phyloP scores from a whole-genome alignment of 2,329 filamentous ascomycete genomes.

The Dothistroma septosporum region DNA sequence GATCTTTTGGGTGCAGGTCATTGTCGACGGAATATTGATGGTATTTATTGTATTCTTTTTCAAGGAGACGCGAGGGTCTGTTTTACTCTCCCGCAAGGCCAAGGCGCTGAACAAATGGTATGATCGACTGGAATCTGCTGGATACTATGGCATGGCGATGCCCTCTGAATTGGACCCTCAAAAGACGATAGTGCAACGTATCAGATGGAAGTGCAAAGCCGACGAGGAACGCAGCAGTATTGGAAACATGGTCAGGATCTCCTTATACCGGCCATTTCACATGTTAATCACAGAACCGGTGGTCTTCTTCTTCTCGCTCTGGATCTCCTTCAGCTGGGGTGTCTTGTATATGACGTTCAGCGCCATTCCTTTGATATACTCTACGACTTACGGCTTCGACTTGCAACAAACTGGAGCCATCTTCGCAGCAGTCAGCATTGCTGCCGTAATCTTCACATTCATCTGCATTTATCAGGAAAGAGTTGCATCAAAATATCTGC shows the following conservation, averaged over 20 bases:
- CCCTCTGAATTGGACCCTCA: conserved; percentile 25
- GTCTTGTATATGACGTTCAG: conserved; percentile 81
- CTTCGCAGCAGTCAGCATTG: conserved; percentile 68
- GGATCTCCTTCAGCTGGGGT: conserved; percentile 87
- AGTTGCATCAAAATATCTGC: conserved; percentile 18
- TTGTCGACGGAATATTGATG: conserved; percentile 62
- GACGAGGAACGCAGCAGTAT: conserved; percentile 73
- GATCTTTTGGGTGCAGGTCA: conserved; percentile 83
- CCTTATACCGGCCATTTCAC: conserved; percentile 72
- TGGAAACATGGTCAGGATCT: conserved; percentile 65
- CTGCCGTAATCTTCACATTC: conserved; percentile 64
- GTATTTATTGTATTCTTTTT: conserved; percentile 65
- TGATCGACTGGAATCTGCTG: conserved; percentile 63
- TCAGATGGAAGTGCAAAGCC: conserved; percentile 74
- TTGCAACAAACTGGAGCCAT: conserved; percentile 65
- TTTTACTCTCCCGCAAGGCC: conserved; percentile 74
- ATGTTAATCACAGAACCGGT: conserved; percentile 72
- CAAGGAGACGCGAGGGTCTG: conserved; percentile 75
- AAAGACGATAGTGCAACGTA: conserved; percentile 24
- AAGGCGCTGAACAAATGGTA: conserved; percentile 73
- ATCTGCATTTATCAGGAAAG: conserved; percentile 52
- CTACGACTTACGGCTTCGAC: conserved; percentile 62
- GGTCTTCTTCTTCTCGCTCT: conserved; percentile 82
- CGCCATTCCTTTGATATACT: conserved; percentile 74
- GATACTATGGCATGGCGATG: conserved; percentile 55